Evolutionary conservation across 2,329 filamentous ascomycete species (phyloP), one percentile per base, ranked within the genome.

Genomic region (Ophiostoma triangulosporum): DNA sequence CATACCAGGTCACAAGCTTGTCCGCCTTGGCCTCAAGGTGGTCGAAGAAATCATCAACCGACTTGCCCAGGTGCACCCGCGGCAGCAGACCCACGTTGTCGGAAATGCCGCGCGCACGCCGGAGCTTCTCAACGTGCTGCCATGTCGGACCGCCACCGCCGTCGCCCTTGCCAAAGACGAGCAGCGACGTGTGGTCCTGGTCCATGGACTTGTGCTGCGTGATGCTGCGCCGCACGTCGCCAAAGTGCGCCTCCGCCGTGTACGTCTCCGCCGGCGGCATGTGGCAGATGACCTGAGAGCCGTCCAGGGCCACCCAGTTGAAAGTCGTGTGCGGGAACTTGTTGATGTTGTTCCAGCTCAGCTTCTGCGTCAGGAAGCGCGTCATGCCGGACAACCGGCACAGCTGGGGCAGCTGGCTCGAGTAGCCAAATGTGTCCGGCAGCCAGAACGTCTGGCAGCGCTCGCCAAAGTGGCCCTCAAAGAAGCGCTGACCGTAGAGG

Each of bases 301-400:
- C 91, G 66, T 98, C 93, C 14, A 96, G 79, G 12, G 89, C 81
- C 31, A 98, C 90, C 93, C 93, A 98, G 68, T 95, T 95, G 75
- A 98, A 98, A 0, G 93, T 97, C 6, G 93, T 97, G 65, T 97
- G 93, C 0, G 93, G 93, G 70, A 97, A 98, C 64, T 86, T 95
- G 71, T 97, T 97, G 76, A 97, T 97, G 66, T 97, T 97, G 73
- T 97, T 97, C 93, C 93, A 98, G 73, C 91, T 97, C 56, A 98
- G 75, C 72, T 98, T 98, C 68, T 98, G 93, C 0, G 93, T 98
- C 63, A 98, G 85, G 73, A 98, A 98, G 32, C 91, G 81, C 55
- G 80, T 86, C 93, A 98, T 97, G 20, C 89, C 91, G n/a, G 93
- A 86, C 27, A 96, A 73, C 3, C 91, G 85, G 65, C 89, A 97